Evolutionary conservation across 192 early-diverging fungal genomes (phyloP).

Genomic region (Coemansia sp.): DNA sequence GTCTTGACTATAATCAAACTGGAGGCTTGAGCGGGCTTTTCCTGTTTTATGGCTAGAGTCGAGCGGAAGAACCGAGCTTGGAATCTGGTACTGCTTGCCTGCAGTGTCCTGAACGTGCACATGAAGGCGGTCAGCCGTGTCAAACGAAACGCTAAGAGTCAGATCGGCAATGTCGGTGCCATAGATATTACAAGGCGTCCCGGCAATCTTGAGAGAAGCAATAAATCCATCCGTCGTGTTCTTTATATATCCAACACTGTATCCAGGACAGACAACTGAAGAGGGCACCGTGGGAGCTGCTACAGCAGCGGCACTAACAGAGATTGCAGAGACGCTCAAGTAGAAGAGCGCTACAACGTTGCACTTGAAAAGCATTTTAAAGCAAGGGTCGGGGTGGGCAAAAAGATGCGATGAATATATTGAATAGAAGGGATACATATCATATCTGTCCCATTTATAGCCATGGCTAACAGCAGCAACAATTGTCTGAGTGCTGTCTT

Average conservation of each 20-base stretch:
- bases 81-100: constrained; percentile 50
- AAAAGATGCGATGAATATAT: neutral
- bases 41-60: constrained; percentile 11
- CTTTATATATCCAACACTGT: constrained; percentile 2
- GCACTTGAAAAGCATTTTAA: constrained; percentile 6
- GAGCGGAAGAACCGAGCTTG: constrained; percentile 21
- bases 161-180: constrained; percentile 51
- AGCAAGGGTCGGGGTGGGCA: neutral
- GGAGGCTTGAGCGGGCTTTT: constrained; percentile 11
- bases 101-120: constrained; percentile 48
- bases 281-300: no score
- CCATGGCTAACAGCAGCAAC: no score
- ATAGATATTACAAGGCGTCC: constrained; percentile 31
- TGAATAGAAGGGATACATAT: neutral
- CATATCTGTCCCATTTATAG: no score
- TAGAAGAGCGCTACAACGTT: constrained; percentile 3
- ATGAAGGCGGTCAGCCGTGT: constrained; percentile 54
- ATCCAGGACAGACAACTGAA: constrained; percentile 20
- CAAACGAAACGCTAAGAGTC: constrained; percentile 51
- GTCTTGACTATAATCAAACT: constrained; percentile 15
- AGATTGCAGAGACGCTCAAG: neutral
- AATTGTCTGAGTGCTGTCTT: no score
- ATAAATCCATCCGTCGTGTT: constrained; percentile 11
- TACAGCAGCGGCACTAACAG: no score
- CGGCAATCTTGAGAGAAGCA: constrained; percentile 18